A percentile compares a stretch with the other conserved stretches of the same genome.
Conservation (phyloP, 169 alveolate species). For the Toxoplasma gondii region DNA sequence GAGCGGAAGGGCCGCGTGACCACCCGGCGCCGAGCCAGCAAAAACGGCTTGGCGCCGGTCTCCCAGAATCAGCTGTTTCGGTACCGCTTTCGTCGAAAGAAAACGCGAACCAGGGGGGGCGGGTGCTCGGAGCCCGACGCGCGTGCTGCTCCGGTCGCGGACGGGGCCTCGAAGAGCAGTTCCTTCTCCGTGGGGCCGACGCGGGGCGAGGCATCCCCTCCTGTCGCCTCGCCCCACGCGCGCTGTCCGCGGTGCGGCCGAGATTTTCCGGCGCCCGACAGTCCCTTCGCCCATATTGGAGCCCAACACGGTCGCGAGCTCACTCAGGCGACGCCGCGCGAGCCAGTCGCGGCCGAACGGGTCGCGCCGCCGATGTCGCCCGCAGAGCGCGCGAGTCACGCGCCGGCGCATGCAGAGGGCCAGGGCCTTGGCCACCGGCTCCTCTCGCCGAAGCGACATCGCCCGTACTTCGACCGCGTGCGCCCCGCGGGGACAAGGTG, state of each 20-base stretch:
- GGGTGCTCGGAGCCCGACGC: too few species aligned
- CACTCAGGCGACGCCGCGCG: neutral
- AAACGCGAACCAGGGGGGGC: too few species aligned
- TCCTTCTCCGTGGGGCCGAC: neutral
- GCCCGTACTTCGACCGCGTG: neutral
- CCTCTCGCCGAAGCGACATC: neutral
- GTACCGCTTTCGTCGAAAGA: too few species aligned
- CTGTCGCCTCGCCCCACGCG: neutral
- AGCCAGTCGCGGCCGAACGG: neutral
- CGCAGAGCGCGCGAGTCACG: too few species aligned
- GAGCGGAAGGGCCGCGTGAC: too few species aligned
- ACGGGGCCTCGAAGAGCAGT: neutral
- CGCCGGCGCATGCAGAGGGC: neutral
- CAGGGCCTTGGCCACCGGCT: neutral
- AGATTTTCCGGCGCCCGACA: neutral
- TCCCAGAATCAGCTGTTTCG: too few species aligned
- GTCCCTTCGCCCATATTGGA: neutral
- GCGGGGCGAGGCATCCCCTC: too few species aligned
- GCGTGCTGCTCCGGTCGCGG: neutral
- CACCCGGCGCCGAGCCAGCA: too few species aligned
- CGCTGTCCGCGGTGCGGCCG: slow-evolving; percentile 4
- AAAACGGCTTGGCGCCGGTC: too few species aligned
- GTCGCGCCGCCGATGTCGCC: too few species aligned
- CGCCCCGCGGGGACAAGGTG: neutral
- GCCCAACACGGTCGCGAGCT: neutral